Conservation (phyloP, 2,329 filamentous ascomycete genomes). For the Sporothrix euskadiensis region DNA sequence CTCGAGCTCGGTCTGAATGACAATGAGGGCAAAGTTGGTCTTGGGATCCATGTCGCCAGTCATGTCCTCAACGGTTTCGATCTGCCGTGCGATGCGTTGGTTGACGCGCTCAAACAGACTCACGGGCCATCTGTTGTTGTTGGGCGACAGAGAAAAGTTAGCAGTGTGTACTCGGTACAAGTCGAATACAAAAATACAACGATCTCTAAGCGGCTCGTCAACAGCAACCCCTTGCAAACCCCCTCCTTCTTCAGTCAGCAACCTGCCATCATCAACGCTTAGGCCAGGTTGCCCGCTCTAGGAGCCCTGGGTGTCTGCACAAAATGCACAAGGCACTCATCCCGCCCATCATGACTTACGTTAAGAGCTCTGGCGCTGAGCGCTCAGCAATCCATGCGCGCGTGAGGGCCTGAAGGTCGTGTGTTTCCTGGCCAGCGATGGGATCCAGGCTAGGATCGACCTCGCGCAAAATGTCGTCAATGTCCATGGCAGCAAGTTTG, state of each 20-base stretch:
- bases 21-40: slow-evolving; percentile 88
- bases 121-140: slow-evolving; percentile 59
- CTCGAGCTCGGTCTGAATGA: slow-evolving; percentile 95
- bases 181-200: too few relatives aligned
- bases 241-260: slow-evolving; percentile 13
- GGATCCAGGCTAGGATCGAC: slow-evolving; percentile 62
- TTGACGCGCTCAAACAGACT: slow-evolving; percentile 81
- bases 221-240: neutral
- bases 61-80: slow-evolving; percentile 52
- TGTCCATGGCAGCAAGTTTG: slow-evolving; percentile 59
- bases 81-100: slow-evolving; percentile 52
- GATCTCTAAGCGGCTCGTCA: neutral
- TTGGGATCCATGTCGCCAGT: slow-evolving; percentile 85
- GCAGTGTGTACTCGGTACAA: neutral
- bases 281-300: neutral
- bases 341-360: slow-evolving; percentile 51
- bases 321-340: neutral
- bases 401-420: slow-evolving; percentile 85
- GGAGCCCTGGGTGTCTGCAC: neutral
- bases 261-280: neutral
- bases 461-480: slow-evolving; percentile 75
- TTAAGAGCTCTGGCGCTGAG: slow-evolving; percentile 82
- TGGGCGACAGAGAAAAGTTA: neutral
- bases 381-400: slow-evolving; percentile 92
- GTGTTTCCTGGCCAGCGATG: slow-evolving; percentile 56